Evolutionary conservation across 768 basidiomycete species (phyloP), one percentile per base, ranked within the genome.

Genomic region (Melanogaster broomeanus): DNA sequence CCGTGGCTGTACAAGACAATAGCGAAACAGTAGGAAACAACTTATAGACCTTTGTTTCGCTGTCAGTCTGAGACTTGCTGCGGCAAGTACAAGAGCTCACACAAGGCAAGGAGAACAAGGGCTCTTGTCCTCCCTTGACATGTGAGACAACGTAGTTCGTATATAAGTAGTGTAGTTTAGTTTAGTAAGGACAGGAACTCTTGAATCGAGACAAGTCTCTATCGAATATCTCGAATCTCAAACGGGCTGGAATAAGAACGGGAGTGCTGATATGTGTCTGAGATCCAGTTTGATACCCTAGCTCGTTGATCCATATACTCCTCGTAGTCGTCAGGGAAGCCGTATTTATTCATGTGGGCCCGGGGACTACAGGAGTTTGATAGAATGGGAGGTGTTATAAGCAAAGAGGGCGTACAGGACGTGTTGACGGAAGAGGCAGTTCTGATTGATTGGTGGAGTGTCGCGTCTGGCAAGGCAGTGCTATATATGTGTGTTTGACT

Each of bases 341-440:
- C 81, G 76, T 83, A 83, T 64, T 83, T 81, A 24, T 81, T 82
- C 81, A 83, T 83, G 37, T 39, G 55, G 34, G 47, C 18, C 18
- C 28, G 16, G 25, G 54, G 50, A 40, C 39, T 24, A 24, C 46
- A 49, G 49, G 41, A 42, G 49, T 63, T 45, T 30, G 42, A 48
- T 37, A 37, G 37, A 49, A 42, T 48, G 40, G 28, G 42, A 22
- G 16, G 30, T 34, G 49, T 62, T 57, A 57, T 65, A 62, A 53
- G 37, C 39, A 45, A 18, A n/a, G 48, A 49, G 46, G 55, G 43
- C 33, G 33, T 30, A 41, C 34, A 22, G n/a, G 4, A n/a, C 19
- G 25, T 25, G 31, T 38, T 37, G 42, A 43, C 41, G 35, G 42
- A 42, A 50, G 49, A 44, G 30, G 46, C 13, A 18, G n/a, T 15